Percentiles rank a stretch among this genome's conserved stretches.
phyloP scores from a whole-genome alignment of 768 basidiomycete genomes.

The Dacryopinax spathularia region DNA sequence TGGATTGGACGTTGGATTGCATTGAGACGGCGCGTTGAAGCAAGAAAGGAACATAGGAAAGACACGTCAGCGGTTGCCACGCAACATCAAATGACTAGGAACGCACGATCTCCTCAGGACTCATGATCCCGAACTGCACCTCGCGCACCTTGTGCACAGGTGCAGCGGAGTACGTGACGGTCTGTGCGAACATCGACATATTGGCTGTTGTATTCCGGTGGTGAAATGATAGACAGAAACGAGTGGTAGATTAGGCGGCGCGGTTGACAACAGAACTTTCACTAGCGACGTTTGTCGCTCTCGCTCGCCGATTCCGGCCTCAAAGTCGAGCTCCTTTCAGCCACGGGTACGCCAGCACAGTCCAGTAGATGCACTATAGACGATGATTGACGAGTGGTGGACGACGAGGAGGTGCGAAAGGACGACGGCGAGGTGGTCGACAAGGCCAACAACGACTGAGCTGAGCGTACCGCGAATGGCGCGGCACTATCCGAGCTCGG shows the following conservation, averaged over 20 bases:
- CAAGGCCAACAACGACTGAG: conserved; percentile 2
- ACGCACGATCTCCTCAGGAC: conserved; percentile 95
- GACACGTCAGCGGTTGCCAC: not conserved
- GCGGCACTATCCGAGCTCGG: not conserved
- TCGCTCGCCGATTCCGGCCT: not conserved
- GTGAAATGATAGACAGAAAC: not conserved
- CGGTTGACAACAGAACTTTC: not conserved
- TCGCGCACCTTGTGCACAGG: conserved; percentile 92
- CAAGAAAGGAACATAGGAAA: no score
- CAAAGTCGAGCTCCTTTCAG: not conserved
- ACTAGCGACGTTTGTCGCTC: not conserved
- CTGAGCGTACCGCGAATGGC: not conserved
- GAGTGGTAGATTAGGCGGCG: not conserved
- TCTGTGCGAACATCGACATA: conserved; percentile 8
- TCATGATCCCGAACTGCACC: conserved; percentile 96
- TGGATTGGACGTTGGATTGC: not conserved
- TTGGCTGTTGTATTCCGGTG: not conserved
- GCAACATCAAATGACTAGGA: not conserved
- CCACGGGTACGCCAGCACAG: not conserved
- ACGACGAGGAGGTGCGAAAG: not conserved
- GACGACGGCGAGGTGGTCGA: not conserved
- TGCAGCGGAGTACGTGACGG: conserved; percentile 63
- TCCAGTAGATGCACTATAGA: not conserved
- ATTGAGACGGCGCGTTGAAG: not conserved
- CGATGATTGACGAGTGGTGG: not conserved